Percentiles rank a stretch among this genome's conserved stretches.
These are phyloP conservation scores for Astrephomene gubernaculifera DNA, from an alignment of 139 green algal genomes.

Conservation along the genomic window DNA sequence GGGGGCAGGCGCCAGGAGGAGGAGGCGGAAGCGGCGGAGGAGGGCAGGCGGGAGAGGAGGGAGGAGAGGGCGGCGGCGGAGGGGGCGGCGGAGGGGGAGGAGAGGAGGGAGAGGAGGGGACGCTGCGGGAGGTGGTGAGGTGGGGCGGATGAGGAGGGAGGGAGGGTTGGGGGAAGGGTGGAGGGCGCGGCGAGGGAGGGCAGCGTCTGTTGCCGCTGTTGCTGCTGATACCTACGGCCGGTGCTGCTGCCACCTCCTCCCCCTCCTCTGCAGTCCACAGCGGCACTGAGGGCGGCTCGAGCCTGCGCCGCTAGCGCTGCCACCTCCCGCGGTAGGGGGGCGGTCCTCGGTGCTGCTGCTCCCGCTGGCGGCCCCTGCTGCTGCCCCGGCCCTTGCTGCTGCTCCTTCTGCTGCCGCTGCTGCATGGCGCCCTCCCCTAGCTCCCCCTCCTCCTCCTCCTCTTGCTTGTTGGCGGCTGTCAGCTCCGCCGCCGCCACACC, in stretches of 20 bases:
- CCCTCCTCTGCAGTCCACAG: not conserved
- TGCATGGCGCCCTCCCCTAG: not conserved
- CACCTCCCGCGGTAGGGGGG: too few relatives aligned
- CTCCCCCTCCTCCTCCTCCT: not conserved
- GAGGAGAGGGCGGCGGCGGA: not conserved
- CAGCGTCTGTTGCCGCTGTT: too few relatives aligned
- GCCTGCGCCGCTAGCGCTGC: not conserved
- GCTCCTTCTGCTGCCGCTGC: not conserved
- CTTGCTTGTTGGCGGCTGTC: not conserved
- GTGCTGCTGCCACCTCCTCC: not conserved
- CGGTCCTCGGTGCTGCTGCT: too few relatives aligned
- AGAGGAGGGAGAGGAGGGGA: not conserved
- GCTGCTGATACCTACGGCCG: too few relatives aligned
- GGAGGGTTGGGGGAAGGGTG: too few relatives aligned
- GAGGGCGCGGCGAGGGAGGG: not conserved
- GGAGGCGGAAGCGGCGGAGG: not conserved
- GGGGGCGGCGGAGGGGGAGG: not conserved
- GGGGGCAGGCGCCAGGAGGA: not conserved
- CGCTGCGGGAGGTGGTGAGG: not conserved
- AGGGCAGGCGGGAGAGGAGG: not conserved
- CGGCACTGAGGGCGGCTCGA: slow-evolving; percentile 9
- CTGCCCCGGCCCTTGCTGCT: too few relatives aligned
- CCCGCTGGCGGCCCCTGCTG: not conserved
- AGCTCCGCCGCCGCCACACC: not conserved
- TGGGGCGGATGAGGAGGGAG: too few relatives aligned